phyloP scores from a whole-genome alignment of 31 red algal species.

The Odonthalia washingtoniensis region DNA sequence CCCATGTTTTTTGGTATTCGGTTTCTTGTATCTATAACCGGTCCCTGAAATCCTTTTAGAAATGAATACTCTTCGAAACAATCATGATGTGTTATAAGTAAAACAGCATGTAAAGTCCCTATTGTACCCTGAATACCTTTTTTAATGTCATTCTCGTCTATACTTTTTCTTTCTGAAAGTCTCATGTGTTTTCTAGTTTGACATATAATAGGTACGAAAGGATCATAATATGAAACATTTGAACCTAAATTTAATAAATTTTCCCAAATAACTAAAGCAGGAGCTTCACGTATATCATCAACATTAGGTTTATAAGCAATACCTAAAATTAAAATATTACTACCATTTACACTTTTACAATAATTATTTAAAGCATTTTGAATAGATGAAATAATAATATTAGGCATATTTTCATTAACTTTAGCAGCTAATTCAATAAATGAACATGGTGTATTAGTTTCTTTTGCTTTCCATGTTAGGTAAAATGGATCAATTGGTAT shows the following conservation, averaged over 20 bases:
- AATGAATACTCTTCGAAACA: conserved; percentile 63
- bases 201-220: conserved; percentile 68
- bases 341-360: conserved; percentile 71
- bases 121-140: not conserved
- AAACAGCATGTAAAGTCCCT: conserved; percentile 50
- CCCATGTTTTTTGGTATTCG: conserved; percentile 50
- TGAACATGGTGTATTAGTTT: conserved; percentile 58
- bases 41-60: conserved; percentile 59
- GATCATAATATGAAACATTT: conserved; percentile 75
- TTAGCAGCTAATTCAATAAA: conserved; percentile 85
- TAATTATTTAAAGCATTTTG: conserved; percentile 71
- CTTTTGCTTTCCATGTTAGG: conserved; percentile 93
- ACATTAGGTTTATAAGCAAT: conserved; percentile 93
- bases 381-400: conserved; percentile 52
- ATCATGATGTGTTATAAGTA: conserved; percentile 82
- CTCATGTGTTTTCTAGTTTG: conserved; percentile 70
- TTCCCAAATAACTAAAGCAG: conserved; percentile 80
- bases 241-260: conserved; percentile 64
- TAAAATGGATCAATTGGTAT: conserved; percentile 95
- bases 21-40: conserved; percentile 85
- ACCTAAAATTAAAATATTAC: conserved; percentile 75
- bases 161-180: conserved; percentile 54
- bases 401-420: conserved; percentile 81
- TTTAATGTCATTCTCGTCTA: not conserved
- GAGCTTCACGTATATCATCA: conserved; percentile 90